Percentiles rank a stretch among this genome's conserved stretches.
These are phyloP conservation scores for Paramecium biaurelia DNA, from an alignment of 73 alveolate genomes.

Conservation along the genomic window DNA sequence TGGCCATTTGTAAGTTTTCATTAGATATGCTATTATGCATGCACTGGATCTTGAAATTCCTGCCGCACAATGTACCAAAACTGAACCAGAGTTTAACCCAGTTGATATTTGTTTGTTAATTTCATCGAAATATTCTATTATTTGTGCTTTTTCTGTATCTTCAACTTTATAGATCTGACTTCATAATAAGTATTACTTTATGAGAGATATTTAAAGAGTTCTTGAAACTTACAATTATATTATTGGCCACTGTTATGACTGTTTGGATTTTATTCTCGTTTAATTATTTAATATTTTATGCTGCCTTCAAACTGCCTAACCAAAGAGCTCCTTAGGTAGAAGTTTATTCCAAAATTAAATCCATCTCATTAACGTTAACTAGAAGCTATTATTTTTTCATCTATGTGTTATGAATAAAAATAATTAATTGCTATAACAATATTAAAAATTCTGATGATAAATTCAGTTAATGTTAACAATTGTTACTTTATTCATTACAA, in stretches of 20 bases:
- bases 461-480: background rate
- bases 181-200: background rate
- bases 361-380: conserved; percentile 11
- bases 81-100: conserved; percentile 72
- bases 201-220: background rate
- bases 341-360: background rate
- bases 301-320: conserved; percentile 38
- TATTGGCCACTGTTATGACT: conserved; percentile 35
- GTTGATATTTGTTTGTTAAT: conserved; percentile 62
- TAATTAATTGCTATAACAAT: background rate
- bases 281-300: background rate
- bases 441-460: background rate
- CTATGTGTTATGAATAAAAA: background rate
- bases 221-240: background rate
- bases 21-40: conserved; percentile 69
- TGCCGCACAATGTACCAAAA: conserved; percentile 76
- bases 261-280: background rate
- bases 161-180: background rate
- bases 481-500: background rate
- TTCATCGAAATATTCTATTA: conserved; percentile 68
- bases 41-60: conserved; percentile 73
- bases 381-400: background rate
- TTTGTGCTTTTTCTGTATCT: conserved; percentile 71
- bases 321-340: background rate
- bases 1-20: conserved; percentile 64